Percentiles rank a stretch among this genome's conserved stretches.
Conservation (phyloP, 768 basidiomycete genomes). For the Kwoniella dendrophila region DNA sequence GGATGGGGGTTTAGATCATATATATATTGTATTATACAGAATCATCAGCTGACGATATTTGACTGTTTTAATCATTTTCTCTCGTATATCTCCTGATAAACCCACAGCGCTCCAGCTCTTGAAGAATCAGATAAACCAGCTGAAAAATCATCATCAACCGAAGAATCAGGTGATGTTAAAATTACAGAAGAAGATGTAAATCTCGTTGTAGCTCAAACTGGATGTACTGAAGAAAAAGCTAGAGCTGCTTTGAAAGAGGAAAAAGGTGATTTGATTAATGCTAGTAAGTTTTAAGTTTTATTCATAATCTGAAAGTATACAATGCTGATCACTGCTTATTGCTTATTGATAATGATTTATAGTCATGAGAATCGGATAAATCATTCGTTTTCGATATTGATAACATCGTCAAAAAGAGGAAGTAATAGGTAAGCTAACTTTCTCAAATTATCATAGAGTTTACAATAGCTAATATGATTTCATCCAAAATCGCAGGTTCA, state of each 20-base stretch:
- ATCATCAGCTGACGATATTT: no score
- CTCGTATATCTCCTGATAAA: no score
- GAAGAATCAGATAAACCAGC: conserved; percentile 26
- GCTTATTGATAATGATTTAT: background rate
- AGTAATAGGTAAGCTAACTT: background rate
- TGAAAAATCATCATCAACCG: conserved; percentile 24
- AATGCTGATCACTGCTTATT: background rate
- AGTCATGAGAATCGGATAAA: conserved; percentile 35
- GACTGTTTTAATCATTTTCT: no score
- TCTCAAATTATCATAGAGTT: background rate
- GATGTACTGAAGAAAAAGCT: conserved; percentile 88
- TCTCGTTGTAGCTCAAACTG: conserved; percentile 85
- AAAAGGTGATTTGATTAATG: conserved; percentile 92
- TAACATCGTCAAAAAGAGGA: background rate
- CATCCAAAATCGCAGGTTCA: no score
- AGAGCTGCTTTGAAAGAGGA: conserved; percentile 86
- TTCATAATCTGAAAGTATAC: no score
- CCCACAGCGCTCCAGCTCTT: conserved; percentile 48
- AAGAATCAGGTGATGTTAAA: conserved; percentile 36
- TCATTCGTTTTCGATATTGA: background rate
- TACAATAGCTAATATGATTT: conserved; percentile 57
- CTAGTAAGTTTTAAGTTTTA: no score
- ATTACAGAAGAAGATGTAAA: conserved; percentile 93
- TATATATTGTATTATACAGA: no score
- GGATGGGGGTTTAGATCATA: no score